Conservation (phyloP, 208 protist species). For the Crithidia sp. region DNA sequence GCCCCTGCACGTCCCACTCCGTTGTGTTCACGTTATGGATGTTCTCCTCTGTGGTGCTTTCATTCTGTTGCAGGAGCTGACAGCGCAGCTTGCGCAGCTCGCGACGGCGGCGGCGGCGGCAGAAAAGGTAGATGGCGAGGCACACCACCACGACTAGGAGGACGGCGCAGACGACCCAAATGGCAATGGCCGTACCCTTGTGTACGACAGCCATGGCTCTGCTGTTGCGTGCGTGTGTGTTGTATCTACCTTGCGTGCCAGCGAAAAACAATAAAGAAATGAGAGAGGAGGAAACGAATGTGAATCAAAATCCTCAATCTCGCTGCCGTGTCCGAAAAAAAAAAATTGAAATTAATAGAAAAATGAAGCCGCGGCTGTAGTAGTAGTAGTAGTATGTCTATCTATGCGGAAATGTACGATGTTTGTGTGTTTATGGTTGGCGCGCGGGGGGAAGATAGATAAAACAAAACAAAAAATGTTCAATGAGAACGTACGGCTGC, state of each 20-base stretch:
- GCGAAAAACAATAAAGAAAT: not conserved
- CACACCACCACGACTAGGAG: conserved; percentile 52
- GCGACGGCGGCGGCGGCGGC: conserved; percentile 17
- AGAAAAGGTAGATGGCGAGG: conserved; percentile 40
- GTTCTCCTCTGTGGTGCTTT: not conserved
- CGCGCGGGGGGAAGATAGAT: not conserved
- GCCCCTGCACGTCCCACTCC: conserved; percentile 1
- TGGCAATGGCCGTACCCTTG: conserved; percentile 49
- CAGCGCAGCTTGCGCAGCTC: conserved; percentile 11
- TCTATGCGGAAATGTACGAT: not conserved
- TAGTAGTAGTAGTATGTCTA: conserved; percentile 1
- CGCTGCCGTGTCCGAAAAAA: not conserved
- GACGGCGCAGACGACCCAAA: conserved; percentile 60
- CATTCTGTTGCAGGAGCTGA: conserved; percentile 1
- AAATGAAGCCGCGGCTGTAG: no score
- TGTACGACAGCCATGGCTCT: conserved; percentile 42
- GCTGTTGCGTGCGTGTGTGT: not conserved
- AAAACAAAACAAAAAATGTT: no score
- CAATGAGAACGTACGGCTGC: no score
- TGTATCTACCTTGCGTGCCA: not conserved
- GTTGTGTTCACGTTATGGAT: not conserved
- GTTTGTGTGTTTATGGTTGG: not conserved
- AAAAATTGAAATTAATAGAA: conserved; percentile 19
- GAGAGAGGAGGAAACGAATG: conserved; percentile 2
- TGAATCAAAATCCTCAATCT: not conserved